These are phyloP conservation scores for Mycena pura DNA, from an alignment of 768 basidiomycete genomes.

Conservation along the genomic window DNA sequence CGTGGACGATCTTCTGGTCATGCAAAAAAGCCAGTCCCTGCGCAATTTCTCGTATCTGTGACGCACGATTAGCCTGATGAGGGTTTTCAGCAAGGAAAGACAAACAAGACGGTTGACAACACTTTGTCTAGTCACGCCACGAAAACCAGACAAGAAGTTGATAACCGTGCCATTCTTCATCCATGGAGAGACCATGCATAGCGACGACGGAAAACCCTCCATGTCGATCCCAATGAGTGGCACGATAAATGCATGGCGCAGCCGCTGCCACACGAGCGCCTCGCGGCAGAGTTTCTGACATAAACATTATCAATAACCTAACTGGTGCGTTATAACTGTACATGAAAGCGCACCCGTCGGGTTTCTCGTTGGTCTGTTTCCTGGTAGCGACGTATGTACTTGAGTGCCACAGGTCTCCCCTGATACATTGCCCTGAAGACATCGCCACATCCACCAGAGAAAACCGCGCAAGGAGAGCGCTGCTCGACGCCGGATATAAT, in stretches of 20 bases:
- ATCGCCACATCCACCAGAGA: conserved; percentile 18
- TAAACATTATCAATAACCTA: not conserved
- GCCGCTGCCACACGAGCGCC: conserved; percentile 30
- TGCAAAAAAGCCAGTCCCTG: conserved; percentile 26
- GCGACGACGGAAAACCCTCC: conserved; percentile 22
- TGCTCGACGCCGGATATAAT: conserved; percentile 16
- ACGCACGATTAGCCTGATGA: not conserved
- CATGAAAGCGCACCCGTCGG: conserved; percentile 10
- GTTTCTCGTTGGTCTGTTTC: conserved; percentile 9
- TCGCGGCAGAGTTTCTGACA: conserved; percentile 30
- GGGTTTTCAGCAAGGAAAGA: not conserved
- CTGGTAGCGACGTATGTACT: conserved; percentile 18
- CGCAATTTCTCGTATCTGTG: conserved; percentile 27
- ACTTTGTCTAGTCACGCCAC: not conserved
- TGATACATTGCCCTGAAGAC: conserved; percentile 15
- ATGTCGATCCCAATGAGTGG: conserved; percentile 30
- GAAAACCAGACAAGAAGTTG: conserved; percentile 25
- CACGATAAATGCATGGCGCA: conserved; percentile 27
- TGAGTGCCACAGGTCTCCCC: conserved; percentile 17
- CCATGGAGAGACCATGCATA: conserved; percentile 35
- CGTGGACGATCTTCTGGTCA: conserved; percentile 23
- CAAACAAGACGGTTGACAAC: conserved; percentile 20
- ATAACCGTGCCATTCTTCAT: conserved; percentile 35
- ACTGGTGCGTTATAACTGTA: not conserved
- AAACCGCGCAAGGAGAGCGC: conserved; percentile 10